A percentile compares a stretch with the other conserved stretches of the same genome.
These are phyloP conservation scores for Pilatotrama ljubarskyi DNA, from an alignment of 768 basidiomycete species.

Conservation along the genomic window DNA sequence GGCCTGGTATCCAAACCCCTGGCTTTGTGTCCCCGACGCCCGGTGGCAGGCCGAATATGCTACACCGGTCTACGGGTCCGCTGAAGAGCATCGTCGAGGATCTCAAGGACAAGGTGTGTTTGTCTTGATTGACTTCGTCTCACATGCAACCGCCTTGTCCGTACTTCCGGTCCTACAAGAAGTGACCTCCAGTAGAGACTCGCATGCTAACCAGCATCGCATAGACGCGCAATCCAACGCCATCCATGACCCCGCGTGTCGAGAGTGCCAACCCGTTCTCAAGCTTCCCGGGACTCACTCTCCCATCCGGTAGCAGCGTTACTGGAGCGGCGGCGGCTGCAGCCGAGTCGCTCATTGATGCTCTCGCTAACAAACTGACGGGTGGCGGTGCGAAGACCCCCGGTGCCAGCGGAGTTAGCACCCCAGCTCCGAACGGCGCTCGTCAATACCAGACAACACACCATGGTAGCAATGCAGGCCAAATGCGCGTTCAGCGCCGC, in stretches of 20 bases:
- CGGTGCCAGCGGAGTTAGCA: conserved; percentile 1
- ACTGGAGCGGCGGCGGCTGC: conserved; percentile 14
- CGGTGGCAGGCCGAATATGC: conserved; percentile 11
- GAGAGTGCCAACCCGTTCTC: conserved; percentile 63
- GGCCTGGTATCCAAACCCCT: conserved; percentile 22
- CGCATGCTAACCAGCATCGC: too few species aligned
- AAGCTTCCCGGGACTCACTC: conserved; percentile 33
- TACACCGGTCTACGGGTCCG: conserved; percentile 35
- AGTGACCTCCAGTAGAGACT: background rate
- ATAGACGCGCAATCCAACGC: conserved; percentile 44
- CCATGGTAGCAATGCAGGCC: conserved; percentile 27
- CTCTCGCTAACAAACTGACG: conserved; percentile 16
- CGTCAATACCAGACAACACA: conserved; percentile 48
- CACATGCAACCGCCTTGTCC: background rate
- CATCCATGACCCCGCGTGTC: conserved; percentile 37
- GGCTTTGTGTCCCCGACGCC: conserved; percentile 20
- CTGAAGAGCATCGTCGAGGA: conserved; percentile 79
- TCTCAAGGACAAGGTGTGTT: conserved; percentile 60
- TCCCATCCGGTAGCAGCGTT: conserved; percentile 9
- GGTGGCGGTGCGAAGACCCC: conserved; percentile 19
- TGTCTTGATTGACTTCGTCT: background rate
- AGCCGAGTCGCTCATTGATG: conserved; percentile 27
- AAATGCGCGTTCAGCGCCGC: conserved; percentile 29
- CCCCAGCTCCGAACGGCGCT: background rate
- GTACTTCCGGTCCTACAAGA: background rate